Conservation (phyloP, 805 yeast species). For the Metschnikowia orientalis region DNA sequence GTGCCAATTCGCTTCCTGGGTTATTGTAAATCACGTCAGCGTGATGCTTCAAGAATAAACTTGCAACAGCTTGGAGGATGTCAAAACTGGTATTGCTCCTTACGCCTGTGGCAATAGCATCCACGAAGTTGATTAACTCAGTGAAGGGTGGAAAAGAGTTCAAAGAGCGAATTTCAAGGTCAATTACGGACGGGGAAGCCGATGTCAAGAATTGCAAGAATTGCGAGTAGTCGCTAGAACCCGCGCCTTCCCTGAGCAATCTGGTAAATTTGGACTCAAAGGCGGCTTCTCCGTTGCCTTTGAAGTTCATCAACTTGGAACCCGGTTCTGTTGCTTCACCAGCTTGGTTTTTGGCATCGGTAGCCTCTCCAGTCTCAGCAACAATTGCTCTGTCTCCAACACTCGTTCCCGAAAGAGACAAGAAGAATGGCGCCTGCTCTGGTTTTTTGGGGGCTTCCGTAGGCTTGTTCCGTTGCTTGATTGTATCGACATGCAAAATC, state of each 20-base stretch:
- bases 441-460: slow-evolving; percentile 83
- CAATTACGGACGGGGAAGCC: slow-evolving; percentile 74
- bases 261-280: slow-evolving; percentile 76
- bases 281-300: slow-evolving; percentile 32
- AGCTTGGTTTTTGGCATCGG: slow-evolving; percentile 8
- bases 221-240: slow-evolving; percentile 34
- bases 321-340: slow-evolving; percentile 24
- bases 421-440: slow-evolving; percentile 74
- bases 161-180: slow-evolving; percentile 82
- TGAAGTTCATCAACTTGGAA: slow-evolving; percentile 32
- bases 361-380: slow-evolving; percentile 32
- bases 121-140: slow-evolving; percentile 63
- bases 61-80: slow-evolving; percentile 74
- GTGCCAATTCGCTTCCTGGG: slow-evolving; percentile 34
- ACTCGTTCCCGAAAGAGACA: slow-evolving; percentile 59
- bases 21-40: slow-evolving; percentile 64
- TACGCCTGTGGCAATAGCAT: slow-evolving; percentile 63
- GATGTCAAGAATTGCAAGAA: slow-evolving; percentile 54
- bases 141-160: slow-evolving; percentile 58
- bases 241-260: slow-evolving; percentile 51
- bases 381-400: slow-evolving; percentile 66
- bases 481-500: slow-evolving; percentile 73
- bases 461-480: slow-evolving; percentile 85
- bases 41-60: slow-evolving; percentile 70
- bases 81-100: slow-evolving; percentile 61